Percentiles rank a stretch among this genome's conserved stretches.
These are phyloP conservation scores for Jaminaea rosea DNA, from an alignment of 1,284 basidiomycete genomes.

Conservation along the genomic window DNA sequence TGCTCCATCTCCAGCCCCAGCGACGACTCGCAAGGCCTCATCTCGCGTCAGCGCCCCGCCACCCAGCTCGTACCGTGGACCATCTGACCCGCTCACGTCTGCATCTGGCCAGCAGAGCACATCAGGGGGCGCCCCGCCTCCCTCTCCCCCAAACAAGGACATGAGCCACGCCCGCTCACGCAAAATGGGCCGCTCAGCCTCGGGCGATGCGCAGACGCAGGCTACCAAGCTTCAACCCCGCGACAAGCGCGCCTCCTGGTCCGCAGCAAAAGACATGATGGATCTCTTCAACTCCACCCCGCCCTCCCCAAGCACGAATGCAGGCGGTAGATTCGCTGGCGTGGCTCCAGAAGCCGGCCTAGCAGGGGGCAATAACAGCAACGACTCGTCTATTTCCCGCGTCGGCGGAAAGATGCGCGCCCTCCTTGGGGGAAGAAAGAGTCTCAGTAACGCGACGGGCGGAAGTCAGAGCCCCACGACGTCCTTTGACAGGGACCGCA, in stretches of 20 bases:
- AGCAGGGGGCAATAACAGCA: constrained; percentile 1
- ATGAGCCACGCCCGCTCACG: background rate
- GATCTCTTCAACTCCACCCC: constrained; percentile 31
- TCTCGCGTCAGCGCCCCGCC: constrained; percentile 6
- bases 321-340: background rate
- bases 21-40: background rate
- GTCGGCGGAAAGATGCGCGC: background rate
- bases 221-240: constrained; percentile 19
- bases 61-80: constrained; percentile 11
- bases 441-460: background rate
- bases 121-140: background rate
- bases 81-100: background rate
- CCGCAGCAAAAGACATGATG: constrained; percentile 15
- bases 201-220: background rate
- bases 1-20: background rate
- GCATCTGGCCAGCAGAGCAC: background rate
- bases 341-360: background rate
- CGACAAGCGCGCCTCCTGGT: constrained; percentile 2
- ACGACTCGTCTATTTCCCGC: background rate
- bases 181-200: background rate
- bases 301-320: constrained; percentile 10
- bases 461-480: background rate
- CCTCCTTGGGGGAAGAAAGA: background rate
- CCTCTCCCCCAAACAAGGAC: background rate
- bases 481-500: constrained; percentile 2